Evolutionary conservation across 2,329 filamentous ascomycete genomes (phyloP), one percentile per base, ranked within the genome.

Genomic region (Verticillium zaregamsianum): DNA sequence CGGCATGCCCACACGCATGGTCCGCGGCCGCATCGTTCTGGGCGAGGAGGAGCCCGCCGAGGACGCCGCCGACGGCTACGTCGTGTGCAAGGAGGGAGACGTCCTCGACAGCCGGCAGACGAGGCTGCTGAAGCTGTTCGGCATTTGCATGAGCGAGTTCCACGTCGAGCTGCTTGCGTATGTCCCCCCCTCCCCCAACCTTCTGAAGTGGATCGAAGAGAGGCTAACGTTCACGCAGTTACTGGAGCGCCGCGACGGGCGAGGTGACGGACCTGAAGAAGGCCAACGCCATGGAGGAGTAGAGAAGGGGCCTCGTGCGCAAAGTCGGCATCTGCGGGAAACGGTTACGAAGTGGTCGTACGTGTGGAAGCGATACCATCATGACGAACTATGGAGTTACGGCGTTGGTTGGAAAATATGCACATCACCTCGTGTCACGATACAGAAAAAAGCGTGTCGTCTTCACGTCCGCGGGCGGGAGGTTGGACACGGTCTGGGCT

Each of bases 21-120:
- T 93, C 64, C 92, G 91, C 82, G 95, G 95, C 62, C 92, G 90
- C 78, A 90, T 99, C 55, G 86, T 91, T 66, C 81, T 98, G 58
- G 83, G 83, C 62, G 79, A 78, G 66, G 83, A 79, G 64, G 75
- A 73, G 60, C 88, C 90, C 68, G 73, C 72, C 58, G 72, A 77
- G 61, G 79, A 74, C 55, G 78, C 80, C 60, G 80, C 79, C 17
- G 95, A 93, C 73, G 80, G 79, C n/a, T 96, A 93, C 73, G 83
- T 83, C 11, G 87, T 99, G 58, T 98, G 94, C 79, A 88, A 87
- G 71, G 89, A 93, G 76, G 95, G 94, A 12, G 87, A 97, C 72
- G 83, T 87, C 55, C 79, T 99, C 68, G 93, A 97, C 77, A 93
- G 91, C 68, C 86, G 94, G 69, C 95, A 99, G 83, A 97, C 95